Evolutionary conservation across 2,329 filamentous ascomycete species (phyloP), one percentile per base, ranked within the genome.

Genomic region (Fusarium avenaceum): DNA sequence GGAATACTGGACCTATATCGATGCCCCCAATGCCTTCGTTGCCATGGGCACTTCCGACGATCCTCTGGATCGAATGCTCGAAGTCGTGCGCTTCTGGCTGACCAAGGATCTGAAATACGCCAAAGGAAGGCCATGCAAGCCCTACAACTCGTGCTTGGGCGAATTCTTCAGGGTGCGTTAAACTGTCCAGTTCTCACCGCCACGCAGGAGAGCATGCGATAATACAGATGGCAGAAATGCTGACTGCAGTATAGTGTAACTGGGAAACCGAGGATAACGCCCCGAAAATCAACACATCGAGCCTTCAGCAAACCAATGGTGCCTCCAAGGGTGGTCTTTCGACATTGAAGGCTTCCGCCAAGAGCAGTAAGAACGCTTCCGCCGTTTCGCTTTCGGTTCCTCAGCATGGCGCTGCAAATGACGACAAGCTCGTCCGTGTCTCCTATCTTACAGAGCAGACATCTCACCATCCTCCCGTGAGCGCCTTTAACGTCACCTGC

Each of bases 91-190:
- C 63, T 99, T 98, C 81, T 99, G 96, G 96, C 97, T 98, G 75
- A 98, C 96, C 67, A 99, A 99, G 80, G 96, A 99, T 79, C 80
- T 99, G 80, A 99, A 99, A 87, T 99, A 98, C 76, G 93, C 96
- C 78, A 98, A 98, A 83, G 95, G 95, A 63, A 97, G 94, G 83
- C 96, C 96, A 43, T 98, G 95, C 89, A 99, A 99, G 81, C 96
- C 96, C 13, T 99, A 99, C 83, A 99, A 99, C 81, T 97, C 94
- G 47, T 94, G 94, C 35, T 82, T 99, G 50, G 96, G 96, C 69
- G 96, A 99, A 82, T 99, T 99, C 82, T 99, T 99, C 82, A 88
- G 94, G 82, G 92, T 94, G 83, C 75, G 89, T 82, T 39, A 51
- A 35, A 32, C 19, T 38, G 24, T n/a, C 32, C 26, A 24, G n/a